These are phyloP conservation scores for Fusarium sulawesiense DNA, from an alignment of 2,329 filamentous ascomycete genomes.

Conservation along the genomic window DNA sequence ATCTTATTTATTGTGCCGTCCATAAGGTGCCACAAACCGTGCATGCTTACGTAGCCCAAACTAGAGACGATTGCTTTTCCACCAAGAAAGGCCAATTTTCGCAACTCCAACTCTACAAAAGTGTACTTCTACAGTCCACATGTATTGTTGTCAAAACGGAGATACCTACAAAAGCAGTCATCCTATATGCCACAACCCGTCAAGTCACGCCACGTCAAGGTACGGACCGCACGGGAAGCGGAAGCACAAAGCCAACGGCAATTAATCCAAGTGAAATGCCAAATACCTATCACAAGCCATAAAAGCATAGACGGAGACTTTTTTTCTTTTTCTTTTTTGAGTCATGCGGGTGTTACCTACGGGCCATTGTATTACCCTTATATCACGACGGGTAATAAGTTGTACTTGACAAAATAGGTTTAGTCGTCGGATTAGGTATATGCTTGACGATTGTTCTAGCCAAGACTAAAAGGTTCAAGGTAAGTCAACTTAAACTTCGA, in stretches of 20 bases:
- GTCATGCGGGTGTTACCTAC: slow-evolving; percentile 13
- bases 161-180: slow-evolving; percentile 7
- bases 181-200: slow-evolving; percentile 14
- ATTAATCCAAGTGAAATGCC: slow-evolving; percentile 18
- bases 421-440: not conserved
- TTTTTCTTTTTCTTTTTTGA: slow-evolving; percentile 19
- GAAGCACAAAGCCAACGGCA: slow-evolving; percentile 28
- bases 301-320: slow-evolving; percentile 17
- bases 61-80: not conserved
- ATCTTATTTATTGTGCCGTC: not conserved
- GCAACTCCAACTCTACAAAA: not conserved
- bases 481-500: not conserved
- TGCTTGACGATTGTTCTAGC: not conserved
- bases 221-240: slow-evolving; percentile 15
- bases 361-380: not conserved
- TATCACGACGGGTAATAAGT: not conserved
- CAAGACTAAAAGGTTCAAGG: not conserved
- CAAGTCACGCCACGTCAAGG: slow-evolving; percentile 8
- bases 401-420: not conserved
- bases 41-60: not conserved
- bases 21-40: not conserved
- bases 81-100: not conserved
- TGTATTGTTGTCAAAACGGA: not conserved
- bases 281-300: not conserved
- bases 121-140: not conserved